phyloP scores from a whole-genome alignment of 2,329 filamentous ascomycete genomes.

The Cadophora sp. region DNA sequence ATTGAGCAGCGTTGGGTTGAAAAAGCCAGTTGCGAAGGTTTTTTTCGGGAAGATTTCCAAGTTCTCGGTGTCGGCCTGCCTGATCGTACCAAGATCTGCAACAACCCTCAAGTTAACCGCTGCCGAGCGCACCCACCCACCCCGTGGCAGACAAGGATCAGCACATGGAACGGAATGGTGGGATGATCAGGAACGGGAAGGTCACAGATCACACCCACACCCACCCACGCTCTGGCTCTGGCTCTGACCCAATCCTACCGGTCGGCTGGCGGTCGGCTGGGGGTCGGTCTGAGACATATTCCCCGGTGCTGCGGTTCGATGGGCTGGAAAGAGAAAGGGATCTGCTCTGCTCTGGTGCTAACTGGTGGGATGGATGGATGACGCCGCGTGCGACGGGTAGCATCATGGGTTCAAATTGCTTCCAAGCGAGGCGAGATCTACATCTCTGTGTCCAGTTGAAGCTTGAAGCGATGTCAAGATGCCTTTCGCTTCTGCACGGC shows the following conservation, averaged over 20 bases:
- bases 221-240: too few species aligned
- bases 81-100: constrained; percentile 6
- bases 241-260: neutral
- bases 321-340: constrained; percentile 4
- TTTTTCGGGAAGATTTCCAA: constrained; percentile 2
- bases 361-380: constrained; percentile 1
- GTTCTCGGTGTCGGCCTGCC: neutral
- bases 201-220: neutral
- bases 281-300: constrained; percentile 12
- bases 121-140: constrained; percentile 1
- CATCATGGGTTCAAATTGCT: constrained; percentile 1
- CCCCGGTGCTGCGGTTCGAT: constrained; percentile 5
- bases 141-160: constrained; percentile 15
- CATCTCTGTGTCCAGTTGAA: constrained; percentile 1
- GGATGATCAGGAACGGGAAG: constrained; percentile 19
- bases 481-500: constrained; percentile 21
- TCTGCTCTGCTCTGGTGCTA: constrained; percentile 10
- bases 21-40: neutral
- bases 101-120: neutral
- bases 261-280: too few species aligned
- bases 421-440: constrained; percentile 4
- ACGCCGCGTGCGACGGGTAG: constrained; percentile 4
- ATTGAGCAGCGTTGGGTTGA: constrained; percentile 5
- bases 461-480: constrained; percentile 17
- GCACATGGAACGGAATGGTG: constrained; percentile 17